Evolutionary conservation across 2,329 filamentous ascomycete genomes (phyloP).

Genomic region (Ophiocordyceps camponoti-saundersi): DNA sequence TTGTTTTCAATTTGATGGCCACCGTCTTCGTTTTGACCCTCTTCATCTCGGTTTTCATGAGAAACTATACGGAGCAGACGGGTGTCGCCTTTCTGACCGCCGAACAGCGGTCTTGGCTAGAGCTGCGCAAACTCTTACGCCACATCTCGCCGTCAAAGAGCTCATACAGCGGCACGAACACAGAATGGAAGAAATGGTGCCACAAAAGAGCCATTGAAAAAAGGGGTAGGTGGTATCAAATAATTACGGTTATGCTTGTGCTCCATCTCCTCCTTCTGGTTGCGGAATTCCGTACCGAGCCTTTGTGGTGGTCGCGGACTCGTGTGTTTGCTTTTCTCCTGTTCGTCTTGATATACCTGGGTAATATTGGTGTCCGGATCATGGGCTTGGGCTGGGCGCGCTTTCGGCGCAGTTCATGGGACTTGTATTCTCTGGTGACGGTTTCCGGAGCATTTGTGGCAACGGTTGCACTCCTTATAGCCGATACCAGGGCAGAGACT

Average conservation of each 20-base stretch:
- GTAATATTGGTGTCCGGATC: slow-evolving; percentile 71
- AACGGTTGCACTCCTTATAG: slow-evolving; percentile 66
- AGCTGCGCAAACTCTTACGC: slow-evolving; percentile 75
- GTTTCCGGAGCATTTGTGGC: slow-evolving; percentile 60
- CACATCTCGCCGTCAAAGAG: slow-evolving; percentile 93
- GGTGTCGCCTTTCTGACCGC: slow-evolving; percentile 91
- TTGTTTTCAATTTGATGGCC: slow-evolving; percentile 88
- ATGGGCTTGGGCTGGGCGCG: slow-evolving; percentile 81
- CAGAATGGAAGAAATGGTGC: slow-evolving; percentile 80
- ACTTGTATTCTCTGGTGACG: slow-evolving; percentile 69
- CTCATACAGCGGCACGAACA: slow-evolving; percentile 61
- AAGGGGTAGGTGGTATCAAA: slow-evolving; percentile 76
- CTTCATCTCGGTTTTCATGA: slow-evolving; percentile 99
- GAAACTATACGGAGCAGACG: slow-evolving; percentile 97
- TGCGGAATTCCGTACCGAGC: slow-evolving; percentile 70
- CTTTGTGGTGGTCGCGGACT: slow-evolving; percentile 48
- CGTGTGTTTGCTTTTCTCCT: slow-evolving; percentile 64
- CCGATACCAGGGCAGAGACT: slow-evolving; percentile 36
- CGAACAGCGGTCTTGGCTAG: slow-evolving; percentile 92
- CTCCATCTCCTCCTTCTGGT: slow-evolving; percentile 72
- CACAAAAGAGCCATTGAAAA: slow-evolving; percentile 91
- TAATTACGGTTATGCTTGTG: slow-evolving; percentile 63
- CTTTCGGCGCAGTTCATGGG: slow-evolving; percentile 89
- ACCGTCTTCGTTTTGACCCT: slow-evolving; percentile 93
- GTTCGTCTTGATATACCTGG: slow-evolving; percentile 68